phyloP scores from a whole-genome alignment of 371 early-diverging fungal species.

The Furculomyces boomerangus region DNA sequence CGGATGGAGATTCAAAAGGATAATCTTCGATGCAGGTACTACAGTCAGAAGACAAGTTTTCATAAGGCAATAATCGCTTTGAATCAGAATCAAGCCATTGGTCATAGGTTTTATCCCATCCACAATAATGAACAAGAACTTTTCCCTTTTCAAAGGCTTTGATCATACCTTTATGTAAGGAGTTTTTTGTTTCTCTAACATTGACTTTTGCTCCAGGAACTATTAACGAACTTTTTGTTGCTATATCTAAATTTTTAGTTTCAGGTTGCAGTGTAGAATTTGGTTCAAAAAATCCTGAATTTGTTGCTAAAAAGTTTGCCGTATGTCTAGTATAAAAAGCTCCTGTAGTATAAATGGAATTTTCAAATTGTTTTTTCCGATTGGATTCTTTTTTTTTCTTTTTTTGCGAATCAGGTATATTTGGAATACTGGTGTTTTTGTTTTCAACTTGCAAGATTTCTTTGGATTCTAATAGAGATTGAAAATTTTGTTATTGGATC shows the following conservation, averaged over 20 bases:
- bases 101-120: constrained; percentile 16
- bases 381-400: no score
- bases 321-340: constrained; percentile 22
- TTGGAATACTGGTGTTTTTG: no score
- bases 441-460: no score
- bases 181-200: constrained; percentile 11
- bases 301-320: constrained; percentile 8
- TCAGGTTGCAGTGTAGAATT: no score
- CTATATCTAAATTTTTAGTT: constrained; percentile 4
- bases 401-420: no score
- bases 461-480: no score
- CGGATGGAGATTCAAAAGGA: not conserved
- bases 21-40: not conserved
- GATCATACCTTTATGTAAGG: constrained; percentile 12
- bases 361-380: no score
- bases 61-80: constrained; percentile 8
- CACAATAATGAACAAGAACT: constrained; percentile 14
- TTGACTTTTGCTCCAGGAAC: constrained; percentile 12
- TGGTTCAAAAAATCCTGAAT: constrained; percentile 1
- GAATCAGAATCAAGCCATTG: constrained; percentile 20
- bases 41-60: not conserved
- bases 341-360: no score
- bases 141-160: constrained; percentile 9
- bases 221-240: not conserved
- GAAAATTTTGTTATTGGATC: no score